These are phyloP conservation scores for Solanum neorickii DNA, from an alignment of 257 asterid species.

Conservation along the genomic window DNA sequence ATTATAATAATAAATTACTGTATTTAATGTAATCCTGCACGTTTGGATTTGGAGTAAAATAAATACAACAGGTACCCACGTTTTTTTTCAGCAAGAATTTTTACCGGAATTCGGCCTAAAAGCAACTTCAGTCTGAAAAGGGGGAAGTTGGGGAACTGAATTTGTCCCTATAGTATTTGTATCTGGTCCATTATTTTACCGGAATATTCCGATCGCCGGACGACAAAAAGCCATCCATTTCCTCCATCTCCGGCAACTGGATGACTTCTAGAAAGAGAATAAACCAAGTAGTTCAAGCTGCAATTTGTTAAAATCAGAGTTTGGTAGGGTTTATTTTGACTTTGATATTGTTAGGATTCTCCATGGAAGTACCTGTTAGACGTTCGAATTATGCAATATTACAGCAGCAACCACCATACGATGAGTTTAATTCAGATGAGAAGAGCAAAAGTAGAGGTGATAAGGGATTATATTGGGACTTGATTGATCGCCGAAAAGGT, in stretches of 20 bases:
- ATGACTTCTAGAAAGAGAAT: not conserved
- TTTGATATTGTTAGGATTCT: not conserved
- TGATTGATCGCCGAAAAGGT: not conserved
- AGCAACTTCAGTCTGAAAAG: not conserved
- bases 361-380: conserved; percentile 69
- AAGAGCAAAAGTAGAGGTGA: not conserved
- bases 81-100: not conserved
- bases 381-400: conserved; percentile 59
- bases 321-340: not conserved
- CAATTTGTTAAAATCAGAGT: not conserved
- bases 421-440: not conserved
- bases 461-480: not conserved
- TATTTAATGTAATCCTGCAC: not conserved
- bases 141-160: not conserved
- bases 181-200: not conserved
- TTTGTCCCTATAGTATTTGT: not conserved
- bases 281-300: not conserved
- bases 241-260: not conserved
- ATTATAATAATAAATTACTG: not conserved
- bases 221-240: not conserved
- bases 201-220: not conserved
- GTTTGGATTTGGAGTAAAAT: not conserved
- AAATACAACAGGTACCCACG: not conserved
- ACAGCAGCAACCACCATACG: not conserved
- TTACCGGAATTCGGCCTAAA: not conserved